Conservation (phyloP, 1,139 yeast genomes). For the Magnusiomyces magnusii region DNA sequence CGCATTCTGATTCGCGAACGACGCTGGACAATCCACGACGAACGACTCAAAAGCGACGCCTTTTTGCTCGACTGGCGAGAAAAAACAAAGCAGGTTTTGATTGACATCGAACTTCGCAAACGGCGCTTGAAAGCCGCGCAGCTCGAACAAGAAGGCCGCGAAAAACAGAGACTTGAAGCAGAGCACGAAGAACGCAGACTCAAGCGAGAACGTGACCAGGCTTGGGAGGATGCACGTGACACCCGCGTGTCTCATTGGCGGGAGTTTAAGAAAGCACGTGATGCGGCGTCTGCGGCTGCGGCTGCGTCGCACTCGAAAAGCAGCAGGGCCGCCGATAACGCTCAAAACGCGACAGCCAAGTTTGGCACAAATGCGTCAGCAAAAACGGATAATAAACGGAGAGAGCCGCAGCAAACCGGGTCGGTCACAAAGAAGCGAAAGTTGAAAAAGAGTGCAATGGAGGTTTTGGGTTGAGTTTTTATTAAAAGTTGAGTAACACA, state of each 20-base stretch:
- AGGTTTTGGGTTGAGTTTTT: neutral
- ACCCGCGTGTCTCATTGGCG: slow-evolving; percentile 58
- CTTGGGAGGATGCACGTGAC: slow-evolving; percentile 61
- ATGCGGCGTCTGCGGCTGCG: slow-evolving; percentile 31
- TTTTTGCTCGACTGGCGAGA: slow-evolving; percentile 38
- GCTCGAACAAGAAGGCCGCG: slow-evolving; percentile 39
- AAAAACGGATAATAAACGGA: neutral
- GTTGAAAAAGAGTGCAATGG: neutral
- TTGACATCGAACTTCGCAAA: slow-evolving; percentile 39
- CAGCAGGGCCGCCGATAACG: neutral
- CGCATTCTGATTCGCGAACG: slow-evolving; percentile 39
- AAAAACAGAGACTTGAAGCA: slow-evolving; percentile 35
- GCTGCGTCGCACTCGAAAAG: slow-evolving; percentile 4
- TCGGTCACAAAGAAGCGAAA: neutral
- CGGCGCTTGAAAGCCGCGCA: slow-evolving; percentile 35
- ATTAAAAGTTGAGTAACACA: too few relatives aligned
- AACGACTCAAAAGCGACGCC: slow-evolving; percentile 34
- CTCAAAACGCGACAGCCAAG: neutral
- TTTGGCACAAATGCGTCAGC: neutral
- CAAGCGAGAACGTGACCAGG: slow-evolving; percentile 39
- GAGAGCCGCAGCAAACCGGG: neutral
- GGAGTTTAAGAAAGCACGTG: slow-evolving; percentile 40
- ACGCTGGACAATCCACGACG: slow-evolving; percentile 38
- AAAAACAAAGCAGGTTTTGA: slow-evolving; percentile 38
- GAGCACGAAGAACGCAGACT: slow-evolving; percentile 37